These are phyloP conservation scores for Dendrocalamus sinicus DNA, from an alignment of 176 grass and related monocot genomes.

Conservation along the genomic window DNA sequence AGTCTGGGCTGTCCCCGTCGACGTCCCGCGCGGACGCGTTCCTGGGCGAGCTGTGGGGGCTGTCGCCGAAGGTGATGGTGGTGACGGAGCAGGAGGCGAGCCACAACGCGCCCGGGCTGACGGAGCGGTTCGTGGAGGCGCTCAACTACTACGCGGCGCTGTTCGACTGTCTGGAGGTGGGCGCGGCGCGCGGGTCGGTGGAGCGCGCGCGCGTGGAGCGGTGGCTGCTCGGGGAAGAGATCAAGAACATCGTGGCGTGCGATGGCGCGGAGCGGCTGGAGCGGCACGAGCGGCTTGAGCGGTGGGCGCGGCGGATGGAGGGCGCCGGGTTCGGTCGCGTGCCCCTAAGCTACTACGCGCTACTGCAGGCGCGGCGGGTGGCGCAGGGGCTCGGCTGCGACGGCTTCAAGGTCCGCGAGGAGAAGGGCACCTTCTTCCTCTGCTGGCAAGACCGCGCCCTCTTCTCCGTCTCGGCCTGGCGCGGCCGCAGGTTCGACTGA, in stretches of 20 bases:
- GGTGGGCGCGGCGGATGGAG: constrained; percentile 69
- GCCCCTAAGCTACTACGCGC: constrained; percentile 68
- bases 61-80: constrained; percentile 76
- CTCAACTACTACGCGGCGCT: constrained; percentile 92
- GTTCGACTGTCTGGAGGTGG: constrained; percentile 88
- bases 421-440: constrained; percentile 72
- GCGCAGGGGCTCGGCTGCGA: constrained; percentile 71
- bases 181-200: constrained; percentile 60
- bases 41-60: constrained; percentile 58
- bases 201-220: constrained; percentile 86
- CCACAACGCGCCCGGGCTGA: constrained; percentile 71
- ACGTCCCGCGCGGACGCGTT: constrained; percentile 64
- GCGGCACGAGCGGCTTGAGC: constrained; percentile 81
- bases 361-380: constrained; percentile 70
- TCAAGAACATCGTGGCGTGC: constrained; percentile 84
- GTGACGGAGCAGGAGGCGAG: constrained; percentile 89
- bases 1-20: constrained; percentile 37
- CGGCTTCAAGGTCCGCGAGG: constrained; percentile 73
- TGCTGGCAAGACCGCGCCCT: constrained; percentile 90
- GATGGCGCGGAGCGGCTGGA: constrained; percentile 74
- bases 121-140: constrained; percentile 83
- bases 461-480: constrained; percentile 90
- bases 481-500: constrained; percentile 78
- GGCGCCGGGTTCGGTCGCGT: constrained; percentile 56
- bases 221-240: constrained; percentile 78